phyloP scores from a whole-genome alignment of 2,329 filamentous ascomycete species.

The Cytospora mali region DNA sequence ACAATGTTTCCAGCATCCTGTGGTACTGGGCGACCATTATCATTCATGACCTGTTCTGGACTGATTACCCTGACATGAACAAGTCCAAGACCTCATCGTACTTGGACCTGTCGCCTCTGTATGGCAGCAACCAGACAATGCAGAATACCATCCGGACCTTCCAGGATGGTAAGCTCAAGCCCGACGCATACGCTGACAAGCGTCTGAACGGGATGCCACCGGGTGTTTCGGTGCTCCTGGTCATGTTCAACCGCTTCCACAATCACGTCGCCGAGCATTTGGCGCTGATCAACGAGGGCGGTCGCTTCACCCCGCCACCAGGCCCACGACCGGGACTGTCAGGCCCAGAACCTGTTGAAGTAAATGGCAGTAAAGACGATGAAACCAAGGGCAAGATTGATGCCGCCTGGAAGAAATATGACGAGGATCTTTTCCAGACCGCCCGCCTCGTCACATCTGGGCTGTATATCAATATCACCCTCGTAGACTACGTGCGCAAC shows the following conservation, averaged over 20 bases:
- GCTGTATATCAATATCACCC: slow-evolving; percentile 76
- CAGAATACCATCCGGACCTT: slow-evolving; percentile 71
- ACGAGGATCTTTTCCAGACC: slow-evolving; percentile 79
- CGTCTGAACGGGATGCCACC: slow-evolving; percentile 72
- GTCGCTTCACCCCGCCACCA: slow-evolving; percentile 71
- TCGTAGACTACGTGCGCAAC: slow-evolving; percentile 78
- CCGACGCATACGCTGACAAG: slow-evolving; percentile 72
- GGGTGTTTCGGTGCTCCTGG: slow-evolving; percentile 68
- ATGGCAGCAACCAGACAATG: slow-evolving; percentile 68
- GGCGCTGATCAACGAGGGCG: slow-evolving; percentile 82
- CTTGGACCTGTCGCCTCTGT: slow-evolving; percentile 71
- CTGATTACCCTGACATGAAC: slow-evolving; percentile 61
- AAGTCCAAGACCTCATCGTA: slow-evolving; percentile 71
- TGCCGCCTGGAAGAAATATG: slow-evolving; percentile 66
- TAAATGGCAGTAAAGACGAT: slow-evolving; percentile 41
- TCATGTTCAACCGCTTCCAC: slow-evolving; percentile 86
- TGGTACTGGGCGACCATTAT: slow-evolving; percentile 76
- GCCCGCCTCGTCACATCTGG: slow-evolving; percentile 74
- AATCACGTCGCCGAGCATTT: slow-evolving; percentile 82
- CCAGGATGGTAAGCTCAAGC: slow-evolving; percentile 70
- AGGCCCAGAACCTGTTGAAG: neutral
- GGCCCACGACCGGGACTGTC: slow-evolving; percentile 24
- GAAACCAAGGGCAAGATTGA: slow-evolving; percentile 48
- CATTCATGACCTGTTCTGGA: slow-evolving; percentile 73
- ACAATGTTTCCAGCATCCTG: slow-evolving; percentile 71